Evolutionary conservation across 1,284 basidiomycete species (phyloP), one percentile per base, ranked within the genome.

Genomic region (Farysia itapuensis): DNA sequence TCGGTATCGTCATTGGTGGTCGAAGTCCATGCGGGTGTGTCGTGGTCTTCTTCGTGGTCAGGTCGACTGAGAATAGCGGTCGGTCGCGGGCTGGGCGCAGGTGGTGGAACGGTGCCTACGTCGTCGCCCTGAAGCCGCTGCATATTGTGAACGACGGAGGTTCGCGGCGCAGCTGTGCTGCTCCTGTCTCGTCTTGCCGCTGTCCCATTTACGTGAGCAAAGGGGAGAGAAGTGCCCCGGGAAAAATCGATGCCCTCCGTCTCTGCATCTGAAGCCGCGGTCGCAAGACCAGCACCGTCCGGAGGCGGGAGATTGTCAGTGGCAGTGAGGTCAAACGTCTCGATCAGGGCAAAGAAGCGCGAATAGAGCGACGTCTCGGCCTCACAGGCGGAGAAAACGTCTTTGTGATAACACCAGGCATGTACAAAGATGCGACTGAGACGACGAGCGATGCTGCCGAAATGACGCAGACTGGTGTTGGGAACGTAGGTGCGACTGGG

Each of bases 341-440:
- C 81, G 9, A 87, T 87, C 45, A 97, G 83, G 3, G 85, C 85
- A 40, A 89, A 82, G 80, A 97, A 97, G 56, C 93, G 86, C 22
- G 87, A 86, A 71, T 96, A 96, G 2, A 97, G 81, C 0, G 87
- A 88, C 5, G 88, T 91, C 77, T 96, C 90, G 2, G 86, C 88
- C 78, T 94, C 90, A 32, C 88, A 88, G 67, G 88, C 86, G 64
- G 90, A 86, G 69, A 93, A 96, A 0, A 86, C 84, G 70, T 94
- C 92, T 46, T 88, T 86, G 77, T 97, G 77, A 36, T 78, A 77
- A 31, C 63, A 71, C 79, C 90, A 94, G 1, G 92, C 90, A 77
- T 98, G 94, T 0, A 89, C 89, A 75, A 98, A 97, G 67, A 96
- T 92, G 35, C 94, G 85, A 5, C 91, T 91, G 3, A 97, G 84